Conservation (phyloP, 371 early-diverging fungal genomes). For the Mortierella sp. region DNA sequence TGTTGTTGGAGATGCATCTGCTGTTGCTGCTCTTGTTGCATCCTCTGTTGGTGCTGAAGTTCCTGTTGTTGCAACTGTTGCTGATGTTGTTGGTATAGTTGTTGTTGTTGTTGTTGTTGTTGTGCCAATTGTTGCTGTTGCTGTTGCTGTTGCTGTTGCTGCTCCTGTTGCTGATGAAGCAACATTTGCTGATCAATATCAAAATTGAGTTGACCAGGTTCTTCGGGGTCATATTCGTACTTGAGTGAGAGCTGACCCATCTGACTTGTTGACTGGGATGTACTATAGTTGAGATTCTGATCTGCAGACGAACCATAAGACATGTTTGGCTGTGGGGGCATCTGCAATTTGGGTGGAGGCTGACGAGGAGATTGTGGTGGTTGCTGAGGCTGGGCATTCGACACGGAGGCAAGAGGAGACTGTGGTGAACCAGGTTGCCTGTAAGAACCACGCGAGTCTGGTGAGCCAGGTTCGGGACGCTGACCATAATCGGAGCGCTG, state of each 20-base stretch:
- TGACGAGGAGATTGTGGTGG: conserved; percentile 39
- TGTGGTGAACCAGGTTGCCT: conserved; percentile 37
- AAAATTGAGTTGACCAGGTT: conserved; percentile 33
- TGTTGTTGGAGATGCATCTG: conserved; percentile 23
- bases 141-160: conserved; percentile 13
- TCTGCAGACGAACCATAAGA: conserved; percentile 15
- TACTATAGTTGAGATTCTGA: conserved; percentile 15
- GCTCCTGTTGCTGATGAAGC: conserved; percentile 29
- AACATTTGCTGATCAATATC: conserved; percentile 52
- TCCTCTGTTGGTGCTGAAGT: conserved; percentile 9
- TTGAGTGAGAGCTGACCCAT: conserved; percentile 33
- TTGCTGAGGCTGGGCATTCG: conserved; percentile 16
- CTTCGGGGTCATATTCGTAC: conserved; percentile 41
- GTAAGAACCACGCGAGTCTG: conserved; percentile 39
- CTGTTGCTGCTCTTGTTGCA: conserved; percentile 17
- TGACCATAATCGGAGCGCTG: conserved; percentile 22
- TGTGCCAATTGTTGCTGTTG: conserved; percentile 19
- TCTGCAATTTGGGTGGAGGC: conserved; percentile 42
- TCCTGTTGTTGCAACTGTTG: conserved; percentile 19
- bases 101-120: conserved; percentile 22
- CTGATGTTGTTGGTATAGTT: conserved; percentile 15
- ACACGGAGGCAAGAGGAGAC: conserved; percentile 27
- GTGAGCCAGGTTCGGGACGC: conserved; percentile 41
- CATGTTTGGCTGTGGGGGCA: conserved; percentile 29
- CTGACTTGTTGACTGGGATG: conserved; percentile 16